Evolutionary conservation across 352 stramenopile genomes (phyloP).

Genomic region (Lagenidium sp.): DNA sequence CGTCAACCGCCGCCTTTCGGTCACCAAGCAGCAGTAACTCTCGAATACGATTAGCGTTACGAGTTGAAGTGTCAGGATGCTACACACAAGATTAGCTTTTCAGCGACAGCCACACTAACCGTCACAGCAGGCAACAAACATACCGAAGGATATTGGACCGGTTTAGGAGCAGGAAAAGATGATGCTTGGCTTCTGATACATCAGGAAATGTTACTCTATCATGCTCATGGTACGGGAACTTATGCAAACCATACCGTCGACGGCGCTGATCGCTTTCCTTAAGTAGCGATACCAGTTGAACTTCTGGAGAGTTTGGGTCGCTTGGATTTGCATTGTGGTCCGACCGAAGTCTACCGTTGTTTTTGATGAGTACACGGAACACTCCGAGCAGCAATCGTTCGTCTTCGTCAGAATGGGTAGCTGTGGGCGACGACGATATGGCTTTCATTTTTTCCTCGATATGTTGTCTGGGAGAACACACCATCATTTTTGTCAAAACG

Average conservation of each 20-base stretch:
- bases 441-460: conserved; percentile 48
- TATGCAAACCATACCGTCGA: conserved; percentile 31
- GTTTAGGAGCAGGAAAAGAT: conserved; percentile 37
- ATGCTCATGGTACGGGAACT: too few relatives aligned
- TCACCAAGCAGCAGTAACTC: conserved; percentile 71
- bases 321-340: conserved; percentile 32
- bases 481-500: background rate
- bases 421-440: conserved; percentile 6
- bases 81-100: too few relatives aligned
- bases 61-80: conserved; percentile 38
- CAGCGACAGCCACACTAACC: too few relatives aligned
- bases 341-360: conserved; percentile 66
- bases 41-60: conserved; percentile 47
- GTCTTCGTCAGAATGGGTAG: conserved; percentile 50
- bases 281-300: conserved; percentile 53
- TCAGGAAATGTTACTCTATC: background rate
- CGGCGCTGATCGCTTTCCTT: conserved; percentile 61
- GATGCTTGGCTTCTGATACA: conserved; percentile 20
- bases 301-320: conserved; percentile 52
- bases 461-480: conserved; percentile 24
- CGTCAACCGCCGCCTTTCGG: conserved; percentile 60
- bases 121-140: background rate
- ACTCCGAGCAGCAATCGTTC: conserved; percentile 60
- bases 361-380: conserved; percentile 66
- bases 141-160: conserved; percentile 21